Evolutionary conservation across 805 yeast species (phyloP).

Genomic region (Kodamaea fukazawae): DNA sequence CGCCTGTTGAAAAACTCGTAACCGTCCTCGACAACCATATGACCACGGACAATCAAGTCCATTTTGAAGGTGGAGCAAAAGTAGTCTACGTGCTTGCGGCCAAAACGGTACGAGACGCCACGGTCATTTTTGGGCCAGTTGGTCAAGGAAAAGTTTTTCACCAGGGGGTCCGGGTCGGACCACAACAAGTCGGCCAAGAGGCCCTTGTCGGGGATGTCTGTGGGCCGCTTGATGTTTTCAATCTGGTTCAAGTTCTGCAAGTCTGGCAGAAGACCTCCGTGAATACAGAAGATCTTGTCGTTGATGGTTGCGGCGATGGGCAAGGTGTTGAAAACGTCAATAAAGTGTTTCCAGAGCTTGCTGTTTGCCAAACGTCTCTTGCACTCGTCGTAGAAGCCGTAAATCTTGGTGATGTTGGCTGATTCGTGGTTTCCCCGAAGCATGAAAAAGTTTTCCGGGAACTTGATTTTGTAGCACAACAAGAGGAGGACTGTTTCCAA

Average conservation of each 20-base stretch:
- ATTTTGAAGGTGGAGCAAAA: constrained; percentile 66
- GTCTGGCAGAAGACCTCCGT: constrained; percentile 77
- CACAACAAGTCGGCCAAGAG: constrained; percentile 73
- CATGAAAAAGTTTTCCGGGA: constrained; percentile 61
- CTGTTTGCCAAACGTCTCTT: constrained; percentile 46
- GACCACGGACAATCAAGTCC: constrained; percentile 79
- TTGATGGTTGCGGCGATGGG: constrained; percentile 63
- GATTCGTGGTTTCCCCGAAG: constrained; percentile 59
- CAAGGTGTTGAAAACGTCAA: constrained; percentile 56
- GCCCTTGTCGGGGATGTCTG: constrained; percentile 81
- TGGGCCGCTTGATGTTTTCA: constrained; percentile 70
- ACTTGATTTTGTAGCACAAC: constrained; percentile 53
- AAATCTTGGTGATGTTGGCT: constrained; percentile 57
- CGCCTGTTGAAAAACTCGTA: constrained; percentile 77
- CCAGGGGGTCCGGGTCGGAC: constrained; percentile 71
- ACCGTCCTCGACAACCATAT: constrained; percentile 89
- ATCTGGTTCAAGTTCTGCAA: constrained; percentile 64
- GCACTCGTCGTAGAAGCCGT: constrained; percentile 62
- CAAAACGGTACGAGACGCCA: constrained; percentile 79
- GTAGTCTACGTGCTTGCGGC: constrained; percentile 66
- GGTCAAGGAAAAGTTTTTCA: constrained; percentile 28
- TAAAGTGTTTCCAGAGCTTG: constrained; percentile 50
- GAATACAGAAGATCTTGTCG: constrained; percentile 57
- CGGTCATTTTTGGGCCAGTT: constrained; percentile 83
- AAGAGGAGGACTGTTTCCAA: constrained; percentile 53